These are phyloP conservation scores for Effrenium voratum DNA, from an alignment of 73 alveolate species.

Conservation along the genomic window DNA sequence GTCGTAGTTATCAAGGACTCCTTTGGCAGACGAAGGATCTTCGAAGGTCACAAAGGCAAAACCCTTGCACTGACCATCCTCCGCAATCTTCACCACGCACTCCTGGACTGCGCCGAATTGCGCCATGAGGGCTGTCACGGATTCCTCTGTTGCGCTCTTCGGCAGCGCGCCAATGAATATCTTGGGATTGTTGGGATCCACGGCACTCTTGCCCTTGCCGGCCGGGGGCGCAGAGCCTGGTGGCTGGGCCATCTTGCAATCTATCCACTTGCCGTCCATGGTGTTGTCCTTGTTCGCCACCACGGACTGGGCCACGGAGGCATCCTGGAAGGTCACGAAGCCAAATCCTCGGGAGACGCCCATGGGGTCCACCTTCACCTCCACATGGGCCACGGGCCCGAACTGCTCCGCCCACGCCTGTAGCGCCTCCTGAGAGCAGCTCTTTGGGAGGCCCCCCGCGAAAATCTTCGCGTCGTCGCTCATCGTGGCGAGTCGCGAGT, in stretches of 20 bases:
- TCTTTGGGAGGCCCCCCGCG: slow-evolving; percentile 80
- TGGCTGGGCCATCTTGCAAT: slow-evolving; percentile 68
- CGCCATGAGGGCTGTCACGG: slow-evolving; percentile 9
- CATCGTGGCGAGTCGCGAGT: not conserved
- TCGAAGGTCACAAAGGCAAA: slow-evolving; percentile 87
- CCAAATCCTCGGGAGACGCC: slow-evolving; percentile 75
- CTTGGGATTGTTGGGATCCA: slow-evolving; percentile 70
- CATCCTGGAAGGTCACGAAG: slow-evolving; percentile 40
- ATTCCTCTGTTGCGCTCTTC: slow-evolving; percentile 52
- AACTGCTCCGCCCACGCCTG: slow-evolving; percentile 39
- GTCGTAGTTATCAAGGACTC: slow-evolving; percentile 63
- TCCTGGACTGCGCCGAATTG: slow-evolving; percentile 36
- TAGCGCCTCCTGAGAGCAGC: slow-evolving; percentile 58
- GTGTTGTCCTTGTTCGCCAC: slow-evolving; percentile 68
- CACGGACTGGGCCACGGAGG: slow-evolving; percentile 25
- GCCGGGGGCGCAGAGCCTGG: slow-evolving; percentile 73
- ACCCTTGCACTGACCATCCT: slow-evolving; percentile 86
- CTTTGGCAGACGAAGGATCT: slow-evolving; percentile 50
- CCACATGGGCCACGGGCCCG: slow-evolving; percentile 66
- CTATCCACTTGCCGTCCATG: slow-evolving; percentile 86
- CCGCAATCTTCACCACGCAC: slow-evolving; percentile 61
- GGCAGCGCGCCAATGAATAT: slow-evolving; percentile 68
- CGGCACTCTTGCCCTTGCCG: slow-evolving; percentile 29
- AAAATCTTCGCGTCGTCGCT: slow-evolving; percentile 75
- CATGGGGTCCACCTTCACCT: slow-evolving; percentile 83